phyloP scores from a whole-genome alignment of 257 asterid species.

The Primulina eburnea region DNA sequence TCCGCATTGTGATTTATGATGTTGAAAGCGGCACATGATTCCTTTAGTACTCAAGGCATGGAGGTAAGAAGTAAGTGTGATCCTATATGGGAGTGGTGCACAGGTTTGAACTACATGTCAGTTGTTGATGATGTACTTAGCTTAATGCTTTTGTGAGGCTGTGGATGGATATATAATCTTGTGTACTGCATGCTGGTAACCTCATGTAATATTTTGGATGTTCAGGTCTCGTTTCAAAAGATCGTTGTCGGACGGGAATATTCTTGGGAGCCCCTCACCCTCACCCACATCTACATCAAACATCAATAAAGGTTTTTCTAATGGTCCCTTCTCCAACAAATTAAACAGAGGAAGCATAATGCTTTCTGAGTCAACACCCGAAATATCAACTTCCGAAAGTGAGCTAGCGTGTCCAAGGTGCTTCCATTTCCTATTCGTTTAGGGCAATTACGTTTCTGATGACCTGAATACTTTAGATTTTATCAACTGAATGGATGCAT shows the following conservation, averaged over 20 bases:
- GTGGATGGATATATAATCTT: conserved; percentile 10
- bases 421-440: conserved; percentile 24
- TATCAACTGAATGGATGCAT: conserved; percentile 10
- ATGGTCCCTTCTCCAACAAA: conserved; percentile 44
- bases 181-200: conserved; percentile 24
- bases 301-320: conserved; percentile 41
- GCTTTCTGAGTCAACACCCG: conserved; percentile 71
- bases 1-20: conserved; percentile 3
- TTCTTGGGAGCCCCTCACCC: conserved; percentile 57
- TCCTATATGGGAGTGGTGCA: conserved; percentile 13
- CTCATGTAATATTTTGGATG: conserved; percentile 23
- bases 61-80: conserved; percentile 7
- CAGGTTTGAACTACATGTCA: neutral
- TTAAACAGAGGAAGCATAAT: conserved; percentile 47
- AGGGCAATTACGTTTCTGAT: conserved; percentile 8
- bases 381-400: conserved; percentile 53
- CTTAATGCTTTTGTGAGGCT: neutral
- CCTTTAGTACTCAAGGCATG: conserved; percentile 13
- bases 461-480: conserved; percentile 3
- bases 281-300: conserved; percentile 45
- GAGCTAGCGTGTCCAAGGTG: conserved; percentile 69
- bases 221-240: conserved; percentile 63
- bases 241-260: conserved; percentile 88
- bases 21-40: conserved; percentile 5
- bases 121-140: conserved; percentile 6